phyloP scores from a whole-genome alignment of 805 yeast species.

The Candida xiaguanensis region DNA sequence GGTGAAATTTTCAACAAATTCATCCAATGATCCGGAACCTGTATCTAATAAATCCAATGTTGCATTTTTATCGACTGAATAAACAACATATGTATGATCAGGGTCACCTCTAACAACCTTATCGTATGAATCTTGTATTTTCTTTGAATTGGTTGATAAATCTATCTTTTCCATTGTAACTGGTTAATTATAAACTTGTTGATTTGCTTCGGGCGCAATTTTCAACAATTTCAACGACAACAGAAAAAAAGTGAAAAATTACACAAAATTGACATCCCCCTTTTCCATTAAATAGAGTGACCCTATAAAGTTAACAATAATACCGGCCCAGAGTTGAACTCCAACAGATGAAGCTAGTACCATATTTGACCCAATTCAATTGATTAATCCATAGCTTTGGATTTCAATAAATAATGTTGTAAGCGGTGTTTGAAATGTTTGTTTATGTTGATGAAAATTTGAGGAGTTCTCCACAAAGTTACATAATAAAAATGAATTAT shows the following conservation, averaged over 20 bases:
- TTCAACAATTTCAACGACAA: neutral
- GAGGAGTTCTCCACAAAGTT: no score
- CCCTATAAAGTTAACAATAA: no score
- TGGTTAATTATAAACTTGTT: neutral
- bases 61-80: slow-evolving; percentile 63
- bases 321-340: no score
- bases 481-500: no score
- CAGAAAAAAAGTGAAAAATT: neutral
- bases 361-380: no score
- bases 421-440: no score
- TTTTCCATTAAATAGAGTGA: no score
- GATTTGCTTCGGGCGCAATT: slow-evolving; percentile 1
- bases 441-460: no score
- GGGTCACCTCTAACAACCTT: slow-evolving; percentile 76
- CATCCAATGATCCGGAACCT: slow-evolving; percentile 68
- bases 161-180: slow-evolving; percentile 52
- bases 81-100: slow-evolving; percentile 69
- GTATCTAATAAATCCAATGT: slow-evolving; percentile 43
- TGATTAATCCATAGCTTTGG: no score
- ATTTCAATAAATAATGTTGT: no score
- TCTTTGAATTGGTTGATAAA: slow-evolving; percentile 66
- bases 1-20: slow-evolving; percentile 75
- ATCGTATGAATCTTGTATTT: slow-evolving; percentile 71
- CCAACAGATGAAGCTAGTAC: no score
- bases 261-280: neutral